phyloP scores from a whole-genome alignment of 2,329 filamentous ascomycete species.

The Fusarium scirpi region DNA sequence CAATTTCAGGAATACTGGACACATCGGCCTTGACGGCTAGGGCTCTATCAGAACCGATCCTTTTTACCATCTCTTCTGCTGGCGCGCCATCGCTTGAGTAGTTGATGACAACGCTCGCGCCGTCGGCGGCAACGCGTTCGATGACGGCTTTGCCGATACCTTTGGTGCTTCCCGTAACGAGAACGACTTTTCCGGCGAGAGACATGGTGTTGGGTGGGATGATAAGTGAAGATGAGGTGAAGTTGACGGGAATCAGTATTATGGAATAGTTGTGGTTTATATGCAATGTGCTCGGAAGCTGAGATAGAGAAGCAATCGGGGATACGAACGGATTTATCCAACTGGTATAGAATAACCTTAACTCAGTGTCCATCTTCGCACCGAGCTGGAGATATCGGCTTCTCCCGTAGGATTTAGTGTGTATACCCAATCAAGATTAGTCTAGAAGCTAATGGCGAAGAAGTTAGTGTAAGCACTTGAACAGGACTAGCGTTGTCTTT shows the following conservation, averaged over 20 bases:
- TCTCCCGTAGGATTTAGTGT: neutral
- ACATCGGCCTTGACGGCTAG: neutral
- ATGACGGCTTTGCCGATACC: conserved; percentile 16
- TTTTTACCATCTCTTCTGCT: conserved; percentile 3
- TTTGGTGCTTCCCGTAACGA: conserved; percentile 8
- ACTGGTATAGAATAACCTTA: neutral
- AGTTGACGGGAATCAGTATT: fast-evolving
- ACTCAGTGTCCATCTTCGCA: neutral
- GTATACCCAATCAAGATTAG: neutral
- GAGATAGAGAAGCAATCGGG: neutral
- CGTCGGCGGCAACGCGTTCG: conserved; percentile 1
- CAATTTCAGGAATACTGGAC: neutral
- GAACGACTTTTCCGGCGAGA: neutral
- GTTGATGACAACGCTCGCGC: conserved; percentile 13
- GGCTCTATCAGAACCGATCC: neutral
- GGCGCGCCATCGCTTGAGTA: neutral
- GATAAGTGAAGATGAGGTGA: fast-evolving
- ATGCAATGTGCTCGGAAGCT: fast-evolving
- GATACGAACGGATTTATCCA: neutral
- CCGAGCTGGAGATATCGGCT: neutral
- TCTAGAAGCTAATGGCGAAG: fast-evolving
- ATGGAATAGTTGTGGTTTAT: neutral
- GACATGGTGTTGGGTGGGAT: neutral
- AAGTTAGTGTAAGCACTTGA: neutral
- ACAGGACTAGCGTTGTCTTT: neutral